Base-by-base conservation (phyloP, 2,329 filamentous ascomycete species). In the Teratosphaeria epicoccoides region DNA sequence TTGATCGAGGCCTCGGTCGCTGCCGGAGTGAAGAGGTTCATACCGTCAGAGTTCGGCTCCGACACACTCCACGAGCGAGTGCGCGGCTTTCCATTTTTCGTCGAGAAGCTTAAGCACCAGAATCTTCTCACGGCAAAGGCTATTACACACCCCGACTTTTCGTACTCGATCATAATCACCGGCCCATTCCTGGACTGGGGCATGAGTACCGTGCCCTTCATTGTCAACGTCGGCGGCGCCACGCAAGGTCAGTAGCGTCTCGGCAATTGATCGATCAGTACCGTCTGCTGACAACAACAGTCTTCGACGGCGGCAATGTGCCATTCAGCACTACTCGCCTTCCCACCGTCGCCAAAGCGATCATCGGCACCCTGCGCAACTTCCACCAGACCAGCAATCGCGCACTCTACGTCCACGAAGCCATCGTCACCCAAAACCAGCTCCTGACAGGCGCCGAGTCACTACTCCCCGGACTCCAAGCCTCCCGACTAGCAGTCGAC, bases 41-140 rank as follows among this genome's bases (percentile, higher is more conserved):
- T 73, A 17, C 70, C 71, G 10, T 61, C 66, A 25, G 70, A 73
- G 49, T 73, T 70, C 51, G 68, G 66, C 47, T 56, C 61, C 44
- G 66, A 71, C 52, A 66, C 65, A 23, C 48, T 58, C 14, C 65
- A 71, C 52, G 55, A 59, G 0, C 53, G 59, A 1, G 58, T 62
- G 1, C 47, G 54, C 20, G 48, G 43, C 3, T 45, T 70, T 25
- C 67, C 68, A 0, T 63, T 67, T 4, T 70, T 62, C 51, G 56
- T 55, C n/a, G 53, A 52, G 6, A 71, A 70, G 50, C 61, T 65
- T n/a, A 50, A 55, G 29, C 63, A 63, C 51, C 56, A 65, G 14
- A 53, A 66, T 44, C 67, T 70, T 46, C 57, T 70, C 4, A 54
- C 58, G 22, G 53, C 53, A 28, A 58, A 55, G 44, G 55, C 59